Evolutionary conservation across 768 basidiomycete species (phyloP).

Genomic region (Tulasnella sp.): DNA sequence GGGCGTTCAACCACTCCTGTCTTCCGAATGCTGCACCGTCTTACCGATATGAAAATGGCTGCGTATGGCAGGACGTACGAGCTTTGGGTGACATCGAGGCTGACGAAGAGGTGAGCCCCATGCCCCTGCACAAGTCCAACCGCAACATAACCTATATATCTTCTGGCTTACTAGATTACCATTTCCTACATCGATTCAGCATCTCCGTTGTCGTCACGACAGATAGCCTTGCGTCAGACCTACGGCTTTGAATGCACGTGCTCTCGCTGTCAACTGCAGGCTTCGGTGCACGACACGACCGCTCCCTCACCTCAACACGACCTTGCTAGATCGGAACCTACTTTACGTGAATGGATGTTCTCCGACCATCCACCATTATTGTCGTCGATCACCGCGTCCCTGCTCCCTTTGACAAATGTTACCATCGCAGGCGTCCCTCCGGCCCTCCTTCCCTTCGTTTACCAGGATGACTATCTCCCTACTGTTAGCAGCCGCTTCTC

Average conservation of each 20-base stretch:
- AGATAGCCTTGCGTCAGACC: constrained; percentile 5
- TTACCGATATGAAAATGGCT: constrained; percentile 41
- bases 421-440: constrained; percentile 40
- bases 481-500: constrained; percentile 61
- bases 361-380: not conserved
- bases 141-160: not conserved
- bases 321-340: not conserved
- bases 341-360: not conserved
- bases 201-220: constrained; percentile 35
- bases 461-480: constrained; percentile 55
- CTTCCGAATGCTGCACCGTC: constrained; percentile 61
- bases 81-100: constrained; percentile 53
- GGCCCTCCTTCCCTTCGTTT: constrained; percentile 40
- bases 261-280: constrained; percentile 32
- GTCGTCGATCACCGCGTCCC: not conserved
- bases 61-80: constrained; percentile 56
- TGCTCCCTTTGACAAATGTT: not conserved
- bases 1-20: constrained; percentile 77
- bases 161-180: constrained; percentile 50
- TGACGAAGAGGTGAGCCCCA: constrained; percentile 59
- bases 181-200: constrained; percentile 78
- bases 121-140: not conserved
- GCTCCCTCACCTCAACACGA: not conserved
- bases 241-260: constrained; percentile 31
- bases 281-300: not conserved